Evolutionary conservation across 2,329 filamentous ascomycete genomes (phyloP).

Genomic region (Cercospora citrullina): DNA sequence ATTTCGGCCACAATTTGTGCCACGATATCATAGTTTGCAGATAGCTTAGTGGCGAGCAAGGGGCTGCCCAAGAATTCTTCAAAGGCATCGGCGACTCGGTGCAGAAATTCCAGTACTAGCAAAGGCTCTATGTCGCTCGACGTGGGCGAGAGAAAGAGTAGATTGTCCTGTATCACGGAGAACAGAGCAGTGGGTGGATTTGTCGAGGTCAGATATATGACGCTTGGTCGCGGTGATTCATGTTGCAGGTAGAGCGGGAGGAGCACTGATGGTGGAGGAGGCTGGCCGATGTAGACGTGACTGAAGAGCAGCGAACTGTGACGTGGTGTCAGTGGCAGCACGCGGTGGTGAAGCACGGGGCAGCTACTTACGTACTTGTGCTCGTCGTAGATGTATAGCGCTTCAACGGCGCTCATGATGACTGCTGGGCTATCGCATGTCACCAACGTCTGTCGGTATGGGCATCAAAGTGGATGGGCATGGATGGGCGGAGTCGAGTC

Average conservation of each 20-base stretch:
- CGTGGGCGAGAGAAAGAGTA: slow-evolving; percentile 82
- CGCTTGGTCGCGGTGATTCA: slow-evolving; percentile 74
- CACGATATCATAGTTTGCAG: slow-evolving; percentile 87
- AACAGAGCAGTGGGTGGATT: slow-evolving; percentile 87
- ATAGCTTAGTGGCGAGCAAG: slow-evolving; percentile 80
- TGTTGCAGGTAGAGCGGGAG: slow-evolving; percentile 86
- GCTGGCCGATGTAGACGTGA: slow-evolving; percentile 82
- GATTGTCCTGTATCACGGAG: slow-evolving; percentile 80
- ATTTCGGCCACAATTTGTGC: slow-evolving; percentile 92
- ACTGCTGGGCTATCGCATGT: slow-evolving; percentile 19
- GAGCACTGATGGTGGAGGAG: slow-evolving; percentile 72
- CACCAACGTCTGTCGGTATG: not conserved
- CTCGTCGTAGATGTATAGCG: slow-evolving; percentile 95
- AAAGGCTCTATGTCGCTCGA: slow-evolving; percentile 86
- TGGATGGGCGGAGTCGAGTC: not conserved
- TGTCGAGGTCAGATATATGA: slow-evolving; percentile 80
- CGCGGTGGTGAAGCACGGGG: slow-evolving; percentile 11
- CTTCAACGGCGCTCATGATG: slow-evolving; percentile 75
- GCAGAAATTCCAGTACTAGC: slow-evolving; percentile 88
- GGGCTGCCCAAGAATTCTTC: slow-evolving; percentile 93
- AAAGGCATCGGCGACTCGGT: slow-evolving; percentile 86
- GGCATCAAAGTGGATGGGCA: not conserved
- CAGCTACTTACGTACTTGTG: slow-evolving; percentile 66
- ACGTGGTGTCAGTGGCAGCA: slow-evolving; percentile 17
- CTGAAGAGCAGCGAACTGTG: slow-evolving; percentile 78